Evolutionary conservation across 2,329 filamentous ascomycete genomes (phyloP).

Genomic region (Aureobasidium sp.): DNA sequence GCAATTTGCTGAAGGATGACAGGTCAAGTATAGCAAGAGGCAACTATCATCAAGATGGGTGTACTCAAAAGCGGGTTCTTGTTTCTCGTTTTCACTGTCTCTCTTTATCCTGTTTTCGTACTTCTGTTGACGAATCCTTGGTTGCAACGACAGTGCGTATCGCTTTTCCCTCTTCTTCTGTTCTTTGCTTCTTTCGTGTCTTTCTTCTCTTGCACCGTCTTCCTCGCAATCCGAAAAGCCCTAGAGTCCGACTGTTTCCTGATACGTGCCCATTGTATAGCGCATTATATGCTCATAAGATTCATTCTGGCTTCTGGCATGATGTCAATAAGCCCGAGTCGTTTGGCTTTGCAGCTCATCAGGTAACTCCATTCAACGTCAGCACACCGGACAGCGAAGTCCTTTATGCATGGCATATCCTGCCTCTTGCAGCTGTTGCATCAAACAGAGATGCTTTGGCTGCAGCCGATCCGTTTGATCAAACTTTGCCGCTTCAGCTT

Average conservation of each 20-base stretch:
- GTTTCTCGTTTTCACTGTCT: constrained; percentile 45
- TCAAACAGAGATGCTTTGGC: constrained; percentile 59
- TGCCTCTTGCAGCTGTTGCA: constrained; percentile 70
- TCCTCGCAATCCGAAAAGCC: not conserved
- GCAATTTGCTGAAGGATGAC: constrained; percentile 10
- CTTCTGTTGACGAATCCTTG: constrained; percentile 58
- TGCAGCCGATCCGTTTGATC: constrained; percentile 39
- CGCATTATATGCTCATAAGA: constrained; percentile 73
- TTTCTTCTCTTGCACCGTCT: not conserved
- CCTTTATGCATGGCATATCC: constrained; percentile 84
- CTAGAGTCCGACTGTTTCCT: no score
- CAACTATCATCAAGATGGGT: constrained; percentile 4
- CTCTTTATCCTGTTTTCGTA: constrained; percentile 61
- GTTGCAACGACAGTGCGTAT: constrained; percentile 71
- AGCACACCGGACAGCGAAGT: constrained; percentile 66
- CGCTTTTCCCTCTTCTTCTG: not conserved
- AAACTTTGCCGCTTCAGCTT: constrained; percentile 38
- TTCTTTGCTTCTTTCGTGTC: not conserved
- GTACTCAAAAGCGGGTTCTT: constrained; percentile 29
- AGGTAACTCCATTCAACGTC: constrained; percentile 80
- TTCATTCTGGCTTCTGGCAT: constrained; percentile 67
- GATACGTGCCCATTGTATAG: no score
- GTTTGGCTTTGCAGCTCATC: constrained; percentile 82
- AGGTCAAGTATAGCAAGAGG: not conserved
- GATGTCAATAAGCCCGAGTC: constrained; percentile 69